A percentile compares a stretch with the other conserved stretches of the same genome.
Conservation (phyloP, 2,329 filamentous ascomycete genomes). For the Alternaria rosae region DNA sequence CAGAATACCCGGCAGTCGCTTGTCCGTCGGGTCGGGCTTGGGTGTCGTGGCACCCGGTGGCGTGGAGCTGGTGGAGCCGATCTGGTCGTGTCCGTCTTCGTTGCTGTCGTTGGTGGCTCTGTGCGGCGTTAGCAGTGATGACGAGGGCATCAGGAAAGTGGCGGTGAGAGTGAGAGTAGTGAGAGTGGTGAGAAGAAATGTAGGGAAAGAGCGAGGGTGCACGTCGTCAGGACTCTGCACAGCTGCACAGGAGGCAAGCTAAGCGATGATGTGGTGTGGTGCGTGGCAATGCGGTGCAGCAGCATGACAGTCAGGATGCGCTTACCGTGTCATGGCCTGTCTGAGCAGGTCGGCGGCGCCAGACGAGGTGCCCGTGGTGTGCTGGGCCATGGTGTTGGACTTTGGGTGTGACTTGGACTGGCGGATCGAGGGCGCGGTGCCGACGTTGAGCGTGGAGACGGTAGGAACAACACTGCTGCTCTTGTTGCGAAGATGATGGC, state of each 20-base stretch:
- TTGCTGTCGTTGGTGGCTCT: slow-evolving; percentile 72
- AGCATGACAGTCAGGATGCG: background rate
- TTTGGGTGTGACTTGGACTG: slow-evolving; percentile 16
- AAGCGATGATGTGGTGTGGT: slow-evolving; percentile 20
- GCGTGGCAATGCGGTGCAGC: slow-evolving; percentile 3
- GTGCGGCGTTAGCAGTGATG: slow-evolving; percentile 47
- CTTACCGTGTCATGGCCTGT: slow-evolving; percentile 67
- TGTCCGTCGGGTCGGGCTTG: slow-evolving; percentile 91
- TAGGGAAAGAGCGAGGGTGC: slow-evolving; percentile 25
- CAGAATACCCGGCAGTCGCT: slow-evolving; percentile 93
- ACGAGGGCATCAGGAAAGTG: slow-evolving; percentile 35
- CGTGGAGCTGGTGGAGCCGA: slow-evolving; percentile 81
- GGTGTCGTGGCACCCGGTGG: slow-evolving; percentile 92
- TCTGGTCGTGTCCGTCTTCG: slow-evolving; percentile 74
- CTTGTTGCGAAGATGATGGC: slow-evolving; percentile 46
- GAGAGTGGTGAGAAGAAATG: slow-evolving; percentile 23
- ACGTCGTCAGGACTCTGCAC: slow-evolving; percentile 18
- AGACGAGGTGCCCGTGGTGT: slow-evolving; percentile 54
- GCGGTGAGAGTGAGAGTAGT: slow-evolving; percentile 15
- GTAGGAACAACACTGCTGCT: slow-evolving; percentile 56
- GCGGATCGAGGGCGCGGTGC: slow-evolving; percentile 38
- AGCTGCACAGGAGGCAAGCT: slow-evolving; percentile 26
- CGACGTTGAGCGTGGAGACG: slow-evolving; percentile 48
- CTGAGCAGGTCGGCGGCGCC: slow-evolving; percentile 65
- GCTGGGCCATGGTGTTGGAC: slow-evolving; percentile 40